These are phyloP conservation scores for Peterozyma toletana DNA, from an alignment of 805 yeast species.

Conservation along the genomic window DNA sequence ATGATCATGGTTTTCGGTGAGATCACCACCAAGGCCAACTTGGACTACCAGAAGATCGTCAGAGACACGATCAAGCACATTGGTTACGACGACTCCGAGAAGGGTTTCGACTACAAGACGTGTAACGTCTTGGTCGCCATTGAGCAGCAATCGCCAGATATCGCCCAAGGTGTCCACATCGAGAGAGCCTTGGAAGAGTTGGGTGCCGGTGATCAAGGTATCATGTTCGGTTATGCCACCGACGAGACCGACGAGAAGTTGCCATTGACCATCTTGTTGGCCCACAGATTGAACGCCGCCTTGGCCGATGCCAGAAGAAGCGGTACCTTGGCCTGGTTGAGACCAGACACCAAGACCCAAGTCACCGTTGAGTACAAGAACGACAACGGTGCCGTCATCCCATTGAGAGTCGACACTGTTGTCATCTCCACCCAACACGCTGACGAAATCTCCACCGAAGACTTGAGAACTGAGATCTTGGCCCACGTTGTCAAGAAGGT, in stretches of 20 bases:
- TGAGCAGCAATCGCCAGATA: conserved; percentile 99
- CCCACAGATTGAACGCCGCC: conserved; percentile 95
- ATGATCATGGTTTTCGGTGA: conserved; percentile 99
- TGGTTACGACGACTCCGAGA: conserved; percentile 92
- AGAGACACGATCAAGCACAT: conserved; percentile 98
- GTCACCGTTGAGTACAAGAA: conserved; percentile 95
- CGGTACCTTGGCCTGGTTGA: conserved; percentile 91
- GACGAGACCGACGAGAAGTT: conserved; percentile 97
- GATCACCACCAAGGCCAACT: conserved; percentile 91
- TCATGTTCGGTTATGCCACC: conserved; percentile 99
- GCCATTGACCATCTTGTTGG: conserved; percentile 88
- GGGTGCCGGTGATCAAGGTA: conserved; percentile 99
- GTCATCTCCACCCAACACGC: conserved; percentile 98
- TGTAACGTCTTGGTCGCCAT: conserved; percentile 98
- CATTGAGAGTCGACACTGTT: conserved; percentile 94
- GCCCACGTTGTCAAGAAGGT: conserved; percentile 86
- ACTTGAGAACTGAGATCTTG: conserved; percentile 71
- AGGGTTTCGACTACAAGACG: conserved; percentile 98
- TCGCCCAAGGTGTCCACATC: conserved; percentile 98
- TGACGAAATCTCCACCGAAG: conserved; percentile 90
- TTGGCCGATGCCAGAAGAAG: conserved; percentile 97
- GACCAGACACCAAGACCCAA: conserved; percentile 99
- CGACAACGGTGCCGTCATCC: conserved; percentile 92
- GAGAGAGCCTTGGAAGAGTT: conserved; percentile 93
- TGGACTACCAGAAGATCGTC: conserved; percentile 95